A percentile compares a stretch with the other conserved stretches of the same genome.
phyloP scores from a whole-genome alignment of 768 basidiomycete genomes.

The Leucogyrophana mollusca region DNA sequence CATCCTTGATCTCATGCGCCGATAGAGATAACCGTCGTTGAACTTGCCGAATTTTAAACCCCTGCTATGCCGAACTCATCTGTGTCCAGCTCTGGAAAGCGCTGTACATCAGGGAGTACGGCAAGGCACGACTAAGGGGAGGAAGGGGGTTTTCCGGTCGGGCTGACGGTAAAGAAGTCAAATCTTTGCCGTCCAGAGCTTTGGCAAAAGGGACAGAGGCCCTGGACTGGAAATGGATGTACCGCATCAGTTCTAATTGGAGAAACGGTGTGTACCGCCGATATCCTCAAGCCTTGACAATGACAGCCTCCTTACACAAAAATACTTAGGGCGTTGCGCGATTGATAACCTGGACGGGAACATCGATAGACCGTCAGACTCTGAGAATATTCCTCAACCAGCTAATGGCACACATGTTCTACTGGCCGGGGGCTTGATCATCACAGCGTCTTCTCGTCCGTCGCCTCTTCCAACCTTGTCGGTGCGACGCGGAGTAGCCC shows the following conservation, averaged over 20 bases:
- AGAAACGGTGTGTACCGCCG: conserved; percentile 53
- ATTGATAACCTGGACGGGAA: conserved; percentile 34
- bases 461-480: conserved; percentile 19
- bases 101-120: conserved; percentile 63
- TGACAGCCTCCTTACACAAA: conserved; percentile 15
- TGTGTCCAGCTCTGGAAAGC: conserved; percentile 68
- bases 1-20: conserved; percentile 21
- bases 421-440: conserved; percentile 57
- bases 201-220: conserved; percentile 27
- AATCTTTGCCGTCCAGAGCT: conserved; percentile 55
- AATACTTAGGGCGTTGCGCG: conserved; percentile 58
- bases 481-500: conserved; percentile 25
- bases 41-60: conserved; percentile 9
- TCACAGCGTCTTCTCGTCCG: conserved; percentile 50
- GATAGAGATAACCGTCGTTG: conserved; percentile 11
- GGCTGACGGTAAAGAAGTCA: conserved; percentile 57
- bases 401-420: conserved; percentile 42
- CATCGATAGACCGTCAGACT: conserved; percentile 4
- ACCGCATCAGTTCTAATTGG: conserved; percentile 83
- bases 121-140: conserved; percentile 67
- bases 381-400: conserved; percentile 7
- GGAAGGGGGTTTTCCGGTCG: conserved; percentile 58
- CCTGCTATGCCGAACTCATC: conserved; percentile 1
- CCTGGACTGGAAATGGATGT: conserved; percentile 84
- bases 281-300: conserved; percentile 11